A percentile compares a stretch with the other conserved stretches of the same genome.
Evolutionary conservation across 2,329 filamentous ascomycete species (phyloP).

Genomic region (Botrytis fabae): DNA sequence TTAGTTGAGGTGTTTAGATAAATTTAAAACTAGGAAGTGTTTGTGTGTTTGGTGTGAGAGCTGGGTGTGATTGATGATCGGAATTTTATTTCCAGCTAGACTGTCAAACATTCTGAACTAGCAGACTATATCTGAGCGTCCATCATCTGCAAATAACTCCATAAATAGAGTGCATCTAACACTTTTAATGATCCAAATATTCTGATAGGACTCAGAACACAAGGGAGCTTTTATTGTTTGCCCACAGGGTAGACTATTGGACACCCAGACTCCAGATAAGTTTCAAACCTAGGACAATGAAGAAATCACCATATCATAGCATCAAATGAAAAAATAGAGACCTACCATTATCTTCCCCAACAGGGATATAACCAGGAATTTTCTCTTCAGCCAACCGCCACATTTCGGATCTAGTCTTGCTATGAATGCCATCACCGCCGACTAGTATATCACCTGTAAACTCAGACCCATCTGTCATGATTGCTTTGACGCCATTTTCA

Average conservation of each 20-base stretch:
- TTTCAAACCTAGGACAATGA: not conserved
- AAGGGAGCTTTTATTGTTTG: not conserved
- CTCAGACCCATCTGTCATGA: conserved; percentile 15
- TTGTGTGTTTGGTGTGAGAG: not conserved
- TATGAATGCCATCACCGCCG: conserved; percentile 28
- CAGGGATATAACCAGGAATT: conserved; percentile 25
- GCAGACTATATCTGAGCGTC: not conserved
- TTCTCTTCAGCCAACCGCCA: conserved; percentile 31
- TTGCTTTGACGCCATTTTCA: conserved; percentile 18
- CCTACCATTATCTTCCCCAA: conserved; percentile 22
- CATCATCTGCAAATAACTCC: not conserved
- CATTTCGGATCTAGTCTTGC: conserved; percentile 36
- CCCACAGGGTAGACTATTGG: not conserved
- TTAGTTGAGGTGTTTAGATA: not conserved
- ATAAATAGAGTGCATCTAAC: not conserved
- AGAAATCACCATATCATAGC: not conserved
- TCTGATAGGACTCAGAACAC: not conserved
- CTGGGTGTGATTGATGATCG: not conserved
- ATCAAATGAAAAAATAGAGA: not conserved
- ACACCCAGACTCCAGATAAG: not conserved
- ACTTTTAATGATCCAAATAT: not conserved
- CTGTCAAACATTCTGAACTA: not conserved
- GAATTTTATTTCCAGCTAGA: not conserved
- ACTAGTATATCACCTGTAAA: conserved; percentile 24
- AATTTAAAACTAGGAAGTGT: too few relatives aligned